phyloP scores from a whole-genome alignment of 2,329 filamentous ascomycete species.

The Diaporthe sp. region DNA sequence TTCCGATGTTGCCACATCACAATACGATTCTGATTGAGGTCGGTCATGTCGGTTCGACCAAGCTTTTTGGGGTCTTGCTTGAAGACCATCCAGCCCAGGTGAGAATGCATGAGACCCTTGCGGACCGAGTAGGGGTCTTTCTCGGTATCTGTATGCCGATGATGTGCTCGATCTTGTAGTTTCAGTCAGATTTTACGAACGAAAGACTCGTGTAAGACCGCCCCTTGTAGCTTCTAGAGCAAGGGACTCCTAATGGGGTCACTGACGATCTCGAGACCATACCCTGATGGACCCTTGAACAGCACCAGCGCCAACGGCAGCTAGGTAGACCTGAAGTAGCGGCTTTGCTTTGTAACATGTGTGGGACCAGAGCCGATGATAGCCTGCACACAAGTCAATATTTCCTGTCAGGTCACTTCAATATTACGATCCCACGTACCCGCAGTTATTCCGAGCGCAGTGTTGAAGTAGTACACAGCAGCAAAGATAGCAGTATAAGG shows the following conservation, averaged over 20 bases:
- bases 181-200: conserved; percentile 35
- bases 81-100: conserved; percentile 92
- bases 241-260: no score
- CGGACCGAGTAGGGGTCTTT: conserved; percentile 93
- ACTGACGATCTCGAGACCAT: conserved; percentile 78
- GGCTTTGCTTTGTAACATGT: conserved; percentile 83
- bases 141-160: conserved; percentile 92
- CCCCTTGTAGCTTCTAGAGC: background rate
- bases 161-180: conserved; percentile 80
- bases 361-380: conserved; percentile 89
- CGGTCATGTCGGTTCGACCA: conserved; percentile 88
- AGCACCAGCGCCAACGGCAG: conserved; percentile 83
- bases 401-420: no score
- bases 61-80: conserved; percentile 93
- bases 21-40: conserved; percentile 86
- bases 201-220: conserved; percentile 47
- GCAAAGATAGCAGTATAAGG: conserved; percentile 80
- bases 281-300: conserved; percentile 89
- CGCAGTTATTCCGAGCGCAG: conserved; percentile 83
- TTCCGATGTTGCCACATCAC: conserved; percentile 91
- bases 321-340: conserved; percentile 85
- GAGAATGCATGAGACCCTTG: conserved; percentile 87
- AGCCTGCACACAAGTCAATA: conserved; percentile 58
- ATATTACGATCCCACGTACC: background rate
- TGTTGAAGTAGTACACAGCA: conserved; percentile 85